Conservation (phyloP, 345 rosid genomes). For the Eucalyptus dawsonii region DNA sequence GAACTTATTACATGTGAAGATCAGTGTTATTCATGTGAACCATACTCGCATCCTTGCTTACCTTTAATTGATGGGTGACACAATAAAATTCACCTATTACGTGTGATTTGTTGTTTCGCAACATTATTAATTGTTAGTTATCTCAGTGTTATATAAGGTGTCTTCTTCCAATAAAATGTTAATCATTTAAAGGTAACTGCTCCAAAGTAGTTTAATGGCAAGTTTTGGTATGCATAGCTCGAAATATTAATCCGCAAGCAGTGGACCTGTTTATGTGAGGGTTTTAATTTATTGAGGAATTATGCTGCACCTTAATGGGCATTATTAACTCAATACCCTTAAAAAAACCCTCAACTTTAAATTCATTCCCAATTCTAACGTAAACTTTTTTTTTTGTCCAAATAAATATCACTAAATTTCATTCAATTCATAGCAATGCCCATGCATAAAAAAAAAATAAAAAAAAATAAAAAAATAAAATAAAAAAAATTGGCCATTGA, state of each 20-base stretch:
- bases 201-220: neutral
- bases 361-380: neutral
- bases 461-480: no score
- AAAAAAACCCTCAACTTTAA: neutral
- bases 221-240: neutral
- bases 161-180: no score
- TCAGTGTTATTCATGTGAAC: neutral
- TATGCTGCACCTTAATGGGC: neutral
- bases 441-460: neutral
- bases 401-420: neutral
- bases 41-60: neutral
- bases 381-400: fast-evolving
- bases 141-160: neutral
- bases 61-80: neutral
- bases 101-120: neutral
- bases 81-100: no score
- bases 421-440: neutral
- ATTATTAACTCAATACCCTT: neutral
- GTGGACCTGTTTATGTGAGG: neutral
- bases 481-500: neutral
- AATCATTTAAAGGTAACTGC: neutral
- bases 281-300: neutral
- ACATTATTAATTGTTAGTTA: neutral
- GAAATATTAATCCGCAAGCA: neutral
- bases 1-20: neutral